phyloP scores from a whole-genome alignment of 371 early-diverging fungal genomes.

The Syncephalastrum sp. region DNA sequence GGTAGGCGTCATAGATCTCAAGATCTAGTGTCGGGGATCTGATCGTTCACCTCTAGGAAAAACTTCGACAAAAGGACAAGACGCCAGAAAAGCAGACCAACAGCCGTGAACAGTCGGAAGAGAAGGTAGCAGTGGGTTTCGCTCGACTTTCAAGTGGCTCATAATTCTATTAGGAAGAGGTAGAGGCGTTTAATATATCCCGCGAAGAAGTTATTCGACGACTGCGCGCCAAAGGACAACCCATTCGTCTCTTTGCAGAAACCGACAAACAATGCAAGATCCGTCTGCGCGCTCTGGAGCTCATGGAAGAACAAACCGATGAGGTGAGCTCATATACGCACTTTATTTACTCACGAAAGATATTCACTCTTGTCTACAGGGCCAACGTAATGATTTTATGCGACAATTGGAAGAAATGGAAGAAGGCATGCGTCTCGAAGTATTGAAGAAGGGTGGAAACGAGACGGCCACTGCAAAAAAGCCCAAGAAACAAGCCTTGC shows the following conservation, averaged over 20 bases:
- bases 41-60: constrained; percentile 16
- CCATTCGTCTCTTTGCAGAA: constrained; percentile 94
- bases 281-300: constrained; percentile 82
- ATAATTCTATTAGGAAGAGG: constrained; percentile 1
- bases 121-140: not conserved
- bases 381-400: constrained; percentile 92
- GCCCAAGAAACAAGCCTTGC: constrained; percentile 34
- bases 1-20: constrained; percentile 4
- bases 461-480: constrained; percentile 39
- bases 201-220: constrained; percentile 82
- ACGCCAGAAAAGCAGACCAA: constrained; percentile 19
- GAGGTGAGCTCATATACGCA: constrained; percentile 7
- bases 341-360: not conserved
- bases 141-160: not conserved
- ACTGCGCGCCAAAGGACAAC: constrained; percentile 85
- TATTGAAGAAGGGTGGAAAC: constrained; percentile 56
- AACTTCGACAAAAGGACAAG: constrained; percentile 24
- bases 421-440: constrained; percentile 75
- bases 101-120: constrained; percentile 16
- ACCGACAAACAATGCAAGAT: constrained; percentile 77
- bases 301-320: constrained; percentile 80
- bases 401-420: constrained; percentile 84
- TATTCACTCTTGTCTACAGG: constrained; percentile 33
- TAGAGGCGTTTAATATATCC: constrained; percentile 61
- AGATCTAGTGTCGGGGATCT: not conserved